Percentiles rank a stretch among this genome's conserved stretches.
Conservation (phyloP, 768 basidiomycete genomes). For the Pulveroboletus sp. region DNA sequence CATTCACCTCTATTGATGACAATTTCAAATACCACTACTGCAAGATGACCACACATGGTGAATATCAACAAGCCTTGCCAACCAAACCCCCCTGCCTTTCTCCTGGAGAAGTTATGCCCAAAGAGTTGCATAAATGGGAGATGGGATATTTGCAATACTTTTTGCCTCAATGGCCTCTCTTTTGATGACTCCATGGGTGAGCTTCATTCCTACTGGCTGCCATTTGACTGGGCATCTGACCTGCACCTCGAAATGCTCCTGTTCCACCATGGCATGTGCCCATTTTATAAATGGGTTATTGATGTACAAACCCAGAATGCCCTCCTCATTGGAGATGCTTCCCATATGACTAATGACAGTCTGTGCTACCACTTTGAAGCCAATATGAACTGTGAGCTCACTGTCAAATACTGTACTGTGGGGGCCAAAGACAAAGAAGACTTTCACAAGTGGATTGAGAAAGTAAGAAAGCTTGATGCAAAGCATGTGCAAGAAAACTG, state of each 20-base stretch:
- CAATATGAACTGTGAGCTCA: conserved; percentile 11
- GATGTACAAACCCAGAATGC: conserved; percentile 12
- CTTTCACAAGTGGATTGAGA: no score
- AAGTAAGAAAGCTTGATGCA: no score
- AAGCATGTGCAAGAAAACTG: no score
- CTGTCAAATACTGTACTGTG: not conserved
- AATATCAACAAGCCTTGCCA: no score
- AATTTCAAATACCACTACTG: no score
- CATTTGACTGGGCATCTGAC: not conserved
- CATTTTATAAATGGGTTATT: conserved; percentile 11
- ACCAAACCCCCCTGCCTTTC: no score
- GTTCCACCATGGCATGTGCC: not conserved
- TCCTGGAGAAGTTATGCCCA: no score
- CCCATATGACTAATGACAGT: conserved; percentile 2
- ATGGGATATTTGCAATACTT: not conserved
- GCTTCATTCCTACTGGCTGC: conserved; percentile 1
- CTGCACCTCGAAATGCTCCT: conserved; percentile 1
- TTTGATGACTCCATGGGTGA: conserved; percentile 2
- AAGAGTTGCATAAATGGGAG: not conserved
- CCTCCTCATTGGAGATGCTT: conserved; percentile 7
- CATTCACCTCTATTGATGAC: no score
- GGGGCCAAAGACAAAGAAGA: not conserved
- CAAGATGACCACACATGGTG: no score
- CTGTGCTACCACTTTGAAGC: conserved; percentile 18
- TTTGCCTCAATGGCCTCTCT: not conserved